Conservation (phyloP, 495 filamentous ascomycete species). For the Penicillium lividum region DNA sequence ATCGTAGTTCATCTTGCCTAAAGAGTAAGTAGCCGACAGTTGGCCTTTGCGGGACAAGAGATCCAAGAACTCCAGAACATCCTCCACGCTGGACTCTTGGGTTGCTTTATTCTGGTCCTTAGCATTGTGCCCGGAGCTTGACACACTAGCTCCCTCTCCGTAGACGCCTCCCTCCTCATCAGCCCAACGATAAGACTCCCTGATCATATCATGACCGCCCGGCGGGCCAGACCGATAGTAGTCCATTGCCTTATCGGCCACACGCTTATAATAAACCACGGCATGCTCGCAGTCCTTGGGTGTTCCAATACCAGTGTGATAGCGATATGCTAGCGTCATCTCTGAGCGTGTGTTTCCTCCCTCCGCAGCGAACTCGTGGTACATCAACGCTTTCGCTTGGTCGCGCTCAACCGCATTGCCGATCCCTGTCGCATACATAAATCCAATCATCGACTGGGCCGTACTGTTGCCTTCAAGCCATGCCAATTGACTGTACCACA, state of each 20-base stretch:
- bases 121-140: constrained; percentile 85
- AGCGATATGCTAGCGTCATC: constrained; percentile 90
- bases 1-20: constrained; percentile 89
- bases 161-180: constrained; percentile 94
- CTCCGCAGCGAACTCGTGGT: constrained; percentile 92
- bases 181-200: constrained; percentile 72
- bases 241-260: constrained; percentile 88
- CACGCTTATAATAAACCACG: constrained; percentile 83
- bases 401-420: constrained; percentile 80
- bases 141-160: constrained; percentile 89
- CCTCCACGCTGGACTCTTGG: constrained; percentile 80
- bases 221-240: constrained; percentile 88
- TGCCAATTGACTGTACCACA: constrained; percentile 77
- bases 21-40: constrained; percentile 84
- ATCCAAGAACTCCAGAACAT: constrained; percentile 92
- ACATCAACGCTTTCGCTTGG: constrained; percentile 88
- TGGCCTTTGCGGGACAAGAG: constrained; percentile 93
- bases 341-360: constrained; percentile 81
- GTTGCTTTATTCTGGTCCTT: constrained; percentile 70
- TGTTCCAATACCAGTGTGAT: constrained; percentile 82
- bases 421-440: constrained; percentile 95
- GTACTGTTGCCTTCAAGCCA: constrained; percentile 80
- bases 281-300: constrained; percentile 85
- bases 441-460: constrained; percentile 91
- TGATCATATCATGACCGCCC: constrained; percentile 75